Conservation (phyloP, 257 asterid species). For the Capsicum pubescens region DNA sequence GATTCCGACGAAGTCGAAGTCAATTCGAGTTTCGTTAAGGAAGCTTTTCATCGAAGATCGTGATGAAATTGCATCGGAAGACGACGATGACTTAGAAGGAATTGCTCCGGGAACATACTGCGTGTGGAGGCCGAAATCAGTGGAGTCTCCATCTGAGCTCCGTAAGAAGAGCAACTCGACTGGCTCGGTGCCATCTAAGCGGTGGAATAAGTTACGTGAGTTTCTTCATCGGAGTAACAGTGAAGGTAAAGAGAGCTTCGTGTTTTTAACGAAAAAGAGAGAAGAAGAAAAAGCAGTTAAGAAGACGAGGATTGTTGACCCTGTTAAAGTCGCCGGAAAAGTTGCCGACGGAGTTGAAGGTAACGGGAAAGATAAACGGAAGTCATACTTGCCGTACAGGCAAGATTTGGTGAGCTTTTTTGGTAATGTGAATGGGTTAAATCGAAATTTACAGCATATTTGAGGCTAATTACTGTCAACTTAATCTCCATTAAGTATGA, state of each 20-base stretch:
- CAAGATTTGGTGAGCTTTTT: slow-evolving; percentile 64
- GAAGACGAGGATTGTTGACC: neutral
- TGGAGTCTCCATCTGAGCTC: slow-evolving; percentile 29
- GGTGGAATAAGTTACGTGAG: slow-evolving; percentile 52
- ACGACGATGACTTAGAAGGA: slow-evolving; percentile 53
- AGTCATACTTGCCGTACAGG: slow-evolving; percentile 69
- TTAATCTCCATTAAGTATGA: neutral
- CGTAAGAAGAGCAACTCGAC: slow-evolving; percentile 59
- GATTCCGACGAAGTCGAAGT: slow-evolving; percentile 13
- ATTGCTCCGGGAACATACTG: slow-evolving; percentile 58
- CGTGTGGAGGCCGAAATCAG: slow-evolving; percentile 58
- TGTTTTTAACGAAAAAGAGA: slow-evolving; percentile 23
- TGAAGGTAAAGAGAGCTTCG: slow-evolving; percentile 45
- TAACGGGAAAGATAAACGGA: slow-evolving; percentile 34
- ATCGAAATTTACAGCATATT: slow-evolving; percentile 37
- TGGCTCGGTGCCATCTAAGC: slow-evolving; percentile 46
- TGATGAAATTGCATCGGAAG: slow-evolving; percentile 50
- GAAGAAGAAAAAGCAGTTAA: neutral
- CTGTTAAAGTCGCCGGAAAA: neutral
- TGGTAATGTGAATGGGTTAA: slow-evolving; percentile 53
- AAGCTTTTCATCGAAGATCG: slow-evolving; percentile 55
- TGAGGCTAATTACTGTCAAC: neutral
- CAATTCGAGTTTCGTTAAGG: slow-evolving; percentile 55
- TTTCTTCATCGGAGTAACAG: slow-evolving; percentile 57
- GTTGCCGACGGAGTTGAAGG: slow-evolving; percentile 3